Base-by-base conservation (phyloP, 257 asterid species). In the Solanum gandarillasii region DNA sequence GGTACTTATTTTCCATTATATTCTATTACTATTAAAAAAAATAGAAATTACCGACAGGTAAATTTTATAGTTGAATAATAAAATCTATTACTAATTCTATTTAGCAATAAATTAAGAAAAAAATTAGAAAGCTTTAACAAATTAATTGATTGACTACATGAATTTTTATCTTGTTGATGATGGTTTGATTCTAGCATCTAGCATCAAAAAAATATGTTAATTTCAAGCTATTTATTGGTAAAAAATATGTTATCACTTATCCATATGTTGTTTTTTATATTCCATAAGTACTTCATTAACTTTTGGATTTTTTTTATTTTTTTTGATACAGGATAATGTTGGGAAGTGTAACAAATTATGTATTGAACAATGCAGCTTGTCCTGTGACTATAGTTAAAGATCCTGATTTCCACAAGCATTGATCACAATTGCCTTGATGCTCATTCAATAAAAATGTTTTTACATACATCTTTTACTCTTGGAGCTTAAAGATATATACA, bases 261-360 rank as follows among this genome's bases (percentile, higher is more conserved):
- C 23, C 23, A 9, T 5, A 52, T 16, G 65, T 55, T 55, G n/a
- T 18, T 55, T 55, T 23, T 48, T 62, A 62, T 62, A 14, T 5
- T 7, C 6, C 20, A 8, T 90, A 43, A 48, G 43, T 18, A 6
- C 9, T 5, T 46, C 7, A 21, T 62, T 36, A 36, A 48, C 32
- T 5, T 48, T 55, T 6, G 84, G 20, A 12, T 88, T 39, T 0
- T 43, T 38, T 4, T 3, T 31, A 29, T 13, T 0, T 27, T 20
- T 55, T 31, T 34, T 3, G 16, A 83, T 72, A 48, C 90, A 95
- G 97, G 96, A 94, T 94, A 86, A 92, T 95, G 21, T 27, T 95
- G 90, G 98, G 98, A 58, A 95, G 98, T 73, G 98, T 95, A 78
- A 94, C 95, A 13, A 90, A 91, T 88, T 94, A 95, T 87, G 91